These are phyloP conservation scores for Phytophthora palmivora DNA, from an alignment of 352 stramenopile genomes.

Conservation along the genomic window DNA sequence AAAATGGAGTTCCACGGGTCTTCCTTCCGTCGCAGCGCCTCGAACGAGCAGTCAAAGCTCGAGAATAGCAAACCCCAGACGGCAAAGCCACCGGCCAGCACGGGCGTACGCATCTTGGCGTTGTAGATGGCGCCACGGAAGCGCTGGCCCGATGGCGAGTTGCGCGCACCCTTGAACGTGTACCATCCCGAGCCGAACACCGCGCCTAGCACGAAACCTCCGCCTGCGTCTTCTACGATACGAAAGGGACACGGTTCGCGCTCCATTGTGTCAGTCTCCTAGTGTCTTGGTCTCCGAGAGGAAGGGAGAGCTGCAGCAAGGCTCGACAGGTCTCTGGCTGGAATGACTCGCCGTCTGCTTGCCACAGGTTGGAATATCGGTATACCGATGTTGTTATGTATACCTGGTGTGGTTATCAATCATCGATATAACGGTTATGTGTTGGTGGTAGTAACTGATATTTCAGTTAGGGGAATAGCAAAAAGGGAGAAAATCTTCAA, in stretches of 20 bases:
- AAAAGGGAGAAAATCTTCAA: constrained; percentile 21
- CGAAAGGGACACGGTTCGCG: constrained; percentile 98
- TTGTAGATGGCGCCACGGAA: constrained; percentile 93
- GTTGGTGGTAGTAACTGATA: too few species aligned
- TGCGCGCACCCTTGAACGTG: constrained; percentile 95
- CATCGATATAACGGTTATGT: constrained; percentile 9
- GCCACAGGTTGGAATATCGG: not conserved
- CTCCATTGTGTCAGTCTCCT: constrained; percentile 50
- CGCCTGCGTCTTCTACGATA: constrained; percentile 98
- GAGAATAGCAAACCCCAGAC: constrained; percentile 98
- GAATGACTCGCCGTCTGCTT: constrained; percentile 16
- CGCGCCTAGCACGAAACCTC: constrained; percentile 97
- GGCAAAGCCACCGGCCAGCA: constrained; percentile 94
- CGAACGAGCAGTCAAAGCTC: constrained; percentile 97
- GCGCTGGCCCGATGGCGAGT: constrained; percentile 92
- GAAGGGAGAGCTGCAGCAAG: not conserved
- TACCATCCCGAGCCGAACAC: constrained; percentile 97
- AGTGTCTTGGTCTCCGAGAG: constrained; percentile 1
- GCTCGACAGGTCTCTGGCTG: constrained; percentile 7
- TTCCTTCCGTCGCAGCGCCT: constrained; percentile 97
- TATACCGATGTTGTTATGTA: constrained; percentile 6
- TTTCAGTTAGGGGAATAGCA: too few species aligned
- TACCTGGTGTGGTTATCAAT: not conserved
- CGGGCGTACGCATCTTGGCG: constrained; percentile 94
- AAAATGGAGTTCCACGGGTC: constrained; percentile 99